Base-by-base conservation (phyloP, 257 asterid genomes). In the Gentiana straminea region DNA sequence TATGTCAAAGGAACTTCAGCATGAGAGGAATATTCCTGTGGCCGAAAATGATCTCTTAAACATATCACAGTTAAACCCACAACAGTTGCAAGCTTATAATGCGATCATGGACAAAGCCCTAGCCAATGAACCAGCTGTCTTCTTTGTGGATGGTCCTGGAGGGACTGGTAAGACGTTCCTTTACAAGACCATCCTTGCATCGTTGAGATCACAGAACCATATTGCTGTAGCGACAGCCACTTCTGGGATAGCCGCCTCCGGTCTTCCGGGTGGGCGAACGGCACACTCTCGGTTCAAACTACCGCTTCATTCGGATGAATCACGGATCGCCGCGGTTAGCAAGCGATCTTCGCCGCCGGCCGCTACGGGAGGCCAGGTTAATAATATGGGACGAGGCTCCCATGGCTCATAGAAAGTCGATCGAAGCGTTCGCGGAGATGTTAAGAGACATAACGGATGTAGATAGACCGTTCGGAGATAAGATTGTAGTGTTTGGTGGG, bases 321-420 rank as follows among this genome's bases (percentile, higher is more conserved):
- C 1, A 2, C 32, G 0, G 10, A 2, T 32, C 49, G 52, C 10
- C 34, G 51, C 7, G 0, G 24, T 55, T 3, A 39, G 69, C 2
- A 64, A 55, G 24, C 56, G 46, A 35, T 35, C 24, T 55, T 12
- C 11, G 2, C 33, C 13, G 0, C 12, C 61, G 8, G 0, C n/a
- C 49, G 2, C 1, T 61, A 0, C 38, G 34, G 35, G 54, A 11
- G 7, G 33, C 54, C 9, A 53, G 35, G n/a, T 1, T 45, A 9
- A 54, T 45, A 3, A 34, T 62, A 64, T 64, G 59, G 64, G 55
- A 66, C 11, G 56, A 59, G 35, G 54, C 36, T 0, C 10, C 69
- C 7, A 64, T 65, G 60, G 65, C 58, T 3, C 6, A 57, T 13
- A 33, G 35, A 5, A 11, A 8, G 0, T 32, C 50, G 0, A 33